A percentile compares a stretch with the other conserved stretches of the same genome.
Evolutionary conservation across 1,139 yeast genomes (phyloP).

Genomic region (Yamadazyma sp.): DNA sequence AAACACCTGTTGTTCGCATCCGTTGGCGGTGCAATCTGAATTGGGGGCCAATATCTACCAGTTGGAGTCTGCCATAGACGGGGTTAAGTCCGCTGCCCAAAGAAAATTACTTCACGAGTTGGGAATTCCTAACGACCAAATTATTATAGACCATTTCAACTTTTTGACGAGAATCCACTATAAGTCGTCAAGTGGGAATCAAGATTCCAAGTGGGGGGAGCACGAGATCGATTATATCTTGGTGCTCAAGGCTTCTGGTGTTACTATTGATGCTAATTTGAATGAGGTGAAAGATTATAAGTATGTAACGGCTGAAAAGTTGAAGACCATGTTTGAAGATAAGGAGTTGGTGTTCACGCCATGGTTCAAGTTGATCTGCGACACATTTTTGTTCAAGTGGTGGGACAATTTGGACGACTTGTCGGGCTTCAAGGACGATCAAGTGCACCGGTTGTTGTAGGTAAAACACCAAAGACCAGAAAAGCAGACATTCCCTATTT

Average conservation of each 20-base stretch:
- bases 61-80: constrained; percentile 55
- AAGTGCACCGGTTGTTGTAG: constrained; percentile 40
- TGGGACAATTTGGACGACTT: constrained; percentile 74
- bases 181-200: constrained; percentile 63
- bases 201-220: constrained; percentile 89
- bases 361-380: constrained; percentile 96
- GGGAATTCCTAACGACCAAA: constrained; percentile 67
- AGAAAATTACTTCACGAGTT: constrained; percentile 90
- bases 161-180: constrained; percentile 93
- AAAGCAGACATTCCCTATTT: too few relatives aligned
- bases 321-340: constrained; percentile 76
- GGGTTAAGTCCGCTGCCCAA: constrained; percentile 86
- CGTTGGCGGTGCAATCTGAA: constrained; percentile 80
- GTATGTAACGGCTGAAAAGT: constrained; percentile 68
- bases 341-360: constrained; percentile 75
- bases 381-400: constrained; percentile 88
- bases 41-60: constrained; percentile 37
- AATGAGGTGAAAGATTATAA: constrained; percentile 84
- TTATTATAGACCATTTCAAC: constrained; percentile 69
- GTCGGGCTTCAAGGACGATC: constrained; percentile 43
- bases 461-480: neutral
- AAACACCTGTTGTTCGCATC: constrained; percentile 98
- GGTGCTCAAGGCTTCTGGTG: constrained; percentile 65
- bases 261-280: constrained; percentile 52
- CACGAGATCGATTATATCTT: constrained; percentile 96